Base-by-base conservation (phyloP, 176 grass and related monocot genomes). In the Neostapfia colusana region DNA sequence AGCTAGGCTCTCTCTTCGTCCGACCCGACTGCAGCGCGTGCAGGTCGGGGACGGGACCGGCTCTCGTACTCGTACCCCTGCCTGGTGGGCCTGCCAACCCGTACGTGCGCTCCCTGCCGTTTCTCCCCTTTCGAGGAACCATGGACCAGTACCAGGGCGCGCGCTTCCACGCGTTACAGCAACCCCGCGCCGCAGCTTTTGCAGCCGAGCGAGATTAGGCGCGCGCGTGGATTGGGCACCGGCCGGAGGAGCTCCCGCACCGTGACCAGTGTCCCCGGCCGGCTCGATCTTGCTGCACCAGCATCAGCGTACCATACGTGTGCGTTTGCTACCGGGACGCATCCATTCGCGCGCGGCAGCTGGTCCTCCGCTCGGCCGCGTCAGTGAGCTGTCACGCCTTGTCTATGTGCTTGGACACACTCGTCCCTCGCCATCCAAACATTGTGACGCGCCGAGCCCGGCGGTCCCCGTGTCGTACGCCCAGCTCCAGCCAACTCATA, bases 401-500 rank as follows among this genome's bases (percentile, higher is more conserved):
- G 73, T 87, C 72, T 49, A 73, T 72, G 77, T 72, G 84, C 72
- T 65, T 87, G 56, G 72, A 65, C 78, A 20, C 65, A 11, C 51
- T 53, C 51, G 18, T 6, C 14, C 6, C 15, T 17, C 14, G 0
- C 53, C 49, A n/a, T 53, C 20, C 46, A 34, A 70, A 49, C 6
- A 49, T 39, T 31, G 13, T 17, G 46, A 17, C 5, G 5, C 46
- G 15, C 49, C 42, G 20, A 53, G 49, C 27, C 31, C 7, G 10
- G 21, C n/a, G 8, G 20, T 56, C 50, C 5, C 18, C 9, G 4
- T 58, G 6, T 23, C 4, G 55, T 24, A 56, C 53, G 51, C 21
- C 20, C 51, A 16, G 34, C 26, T 31, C 31, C 14, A 36, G 17
- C 13, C 3, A 43, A 43, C 39, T 41, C 39, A 41, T 41, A 1